These are phyloP conservation scores for Angomonas ambiguus DNA, from an alignment of 208 protist species.

Conservation along the genomic window DNA sequence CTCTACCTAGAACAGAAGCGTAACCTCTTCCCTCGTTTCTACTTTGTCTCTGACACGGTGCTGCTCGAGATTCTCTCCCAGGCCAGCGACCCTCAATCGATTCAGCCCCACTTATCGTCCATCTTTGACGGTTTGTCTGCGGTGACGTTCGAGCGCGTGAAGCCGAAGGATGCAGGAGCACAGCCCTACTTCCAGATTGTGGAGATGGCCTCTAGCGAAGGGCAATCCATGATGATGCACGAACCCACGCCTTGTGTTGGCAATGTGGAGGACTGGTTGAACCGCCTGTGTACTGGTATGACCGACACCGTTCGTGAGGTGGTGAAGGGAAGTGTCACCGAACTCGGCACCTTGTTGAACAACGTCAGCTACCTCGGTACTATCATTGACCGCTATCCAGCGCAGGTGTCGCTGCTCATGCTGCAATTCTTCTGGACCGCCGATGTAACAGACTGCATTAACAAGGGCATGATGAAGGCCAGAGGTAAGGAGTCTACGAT, in stretches of 20 bases:
- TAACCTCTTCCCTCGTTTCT: slow-evolving; percentile 97
- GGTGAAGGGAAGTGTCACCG: slow-evolving; percentile 84
- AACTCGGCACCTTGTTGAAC: slow-evolving; percentile 80
- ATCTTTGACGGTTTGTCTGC: slow-evolving; percentile 92
- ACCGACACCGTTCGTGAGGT: slow-evolving; percentile 87
- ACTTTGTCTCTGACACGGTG: slow-evolving; percentile 97
- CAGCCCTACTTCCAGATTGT: slow-evolving; percentile 91
- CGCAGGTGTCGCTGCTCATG: slow-evolving; percentile 94
- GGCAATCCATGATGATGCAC: slow-evolving; percentile 85
- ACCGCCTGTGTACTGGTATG: slow-evolving; percentile 89
- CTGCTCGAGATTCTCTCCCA: slow-evolving; percentile 97
- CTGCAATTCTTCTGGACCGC: slow-evolving; percentile 97
- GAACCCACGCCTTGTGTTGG: slow-evolving; percentile 88
- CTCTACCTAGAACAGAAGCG: slow-evolving; percentile 98
- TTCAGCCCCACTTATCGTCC: slow-evolving; percentile 92
- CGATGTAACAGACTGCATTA: slow-evolving; percentile 92
- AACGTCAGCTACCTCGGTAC: slow-evolving; percentile 86
- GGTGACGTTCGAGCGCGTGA: slow-evolving; percentile 89
- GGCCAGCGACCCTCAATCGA: slow-evolving; percentile 90
- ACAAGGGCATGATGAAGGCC: slow-evolving; percentile 75
- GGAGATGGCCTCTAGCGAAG: slow-evolving; percentile 88
- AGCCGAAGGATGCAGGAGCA: slow-evolving; percentile 86
- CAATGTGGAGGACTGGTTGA: slow-evolving; percentile 95
- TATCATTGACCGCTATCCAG: slow-evolving; percentile 93
- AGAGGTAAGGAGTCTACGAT: slow-evolving; percentile 68